Base-by-base conservation (phyloP, 805 yeast species). In the Candida alai region DNA sequence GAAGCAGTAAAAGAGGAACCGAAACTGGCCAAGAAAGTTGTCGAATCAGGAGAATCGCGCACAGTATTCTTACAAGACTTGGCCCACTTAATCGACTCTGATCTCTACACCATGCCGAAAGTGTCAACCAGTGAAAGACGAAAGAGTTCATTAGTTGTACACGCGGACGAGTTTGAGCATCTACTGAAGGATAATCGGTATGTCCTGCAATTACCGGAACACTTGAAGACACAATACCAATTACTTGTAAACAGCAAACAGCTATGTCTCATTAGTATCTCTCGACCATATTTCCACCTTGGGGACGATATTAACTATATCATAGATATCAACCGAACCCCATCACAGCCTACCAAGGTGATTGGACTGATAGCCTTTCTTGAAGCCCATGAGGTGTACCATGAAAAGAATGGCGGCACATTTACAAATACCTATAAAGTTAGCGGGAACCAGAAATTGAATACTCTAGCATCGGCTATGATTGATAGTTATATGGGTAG, bases 361-460 rank as follows among this genome's bases (percentile, higher is more conserved):
- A 59, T 54, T 1, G 72, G 72, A 1, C 37, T 54, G 16, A 47
- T 59, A 4, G 50, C 46, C 7, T 60, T 58, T 37, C 29, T 65
- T n/a, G 71, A 64, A 41, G 70, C 69, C 8, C 62, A 60, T 34
- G 71, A 66, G 35, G 32, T 46, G 3, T 65, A 53, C 42, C 66
- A 65, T 38, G 24, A 32, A 14, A 44, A 37, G 6, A 38, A 43
- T 3, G 24, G 29, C n/a, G 41, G 32, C n/a, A 42, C 37, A 9
- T 44, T 34, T 26, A 43, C 37, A 11, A 58, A 65, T 34, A 36
- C 47, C 8, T 65, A 60, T 44, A 52, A 56, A 33, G 68, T 65
- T 12, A 56, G 62, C 9, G 64, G 64, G 12, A 48, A 49, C 11
- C 21, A 50, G 13, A 65, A 63, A 41, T 40, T 51, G 22, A 65